These are phyloP conservation scores for Royoungia palumana DNA, from an alignment of 768 basidiomycete genomes.

Conservation along the genomic window DNA sequence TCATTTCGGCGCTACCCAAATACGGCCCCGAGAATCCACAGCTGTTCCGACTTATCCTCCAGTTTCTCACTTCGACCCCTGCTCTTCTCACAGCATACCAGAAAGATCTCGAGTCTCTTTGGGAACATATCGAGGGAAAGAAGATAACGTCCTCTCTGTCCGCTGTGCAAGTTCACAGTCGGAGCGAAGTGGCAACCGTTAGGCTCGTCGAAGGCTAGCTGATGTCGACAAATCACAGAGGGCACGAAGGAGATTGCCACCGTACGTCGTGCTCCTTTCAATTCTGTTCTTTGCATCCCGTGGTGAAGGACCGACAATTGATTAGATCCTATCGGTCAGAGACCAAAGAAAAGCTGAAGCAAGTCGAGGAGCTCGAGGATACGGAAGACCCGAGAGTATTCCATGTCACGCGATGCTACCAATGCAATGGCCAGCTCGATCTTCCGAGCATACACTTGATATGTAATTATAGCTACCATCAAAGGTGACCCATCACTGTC, in stretches of 20 bases:
- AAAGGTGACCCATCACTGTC: conserved; percentile 52
- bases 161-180: conserved; percentile 82
- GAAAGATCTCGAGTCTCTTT: conserved; percentile 62
- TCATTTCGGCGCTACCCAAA: conserved; percentile 66
- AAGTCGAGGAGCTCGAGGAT: conserved; percentile 79
- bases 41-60: conserved; percentile 82
- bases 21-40: conserved; percentile 74
- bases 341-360: conserved; percentile 73
- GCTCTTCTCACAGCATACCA: conserved; percentile 70
- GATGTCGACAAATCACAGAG: conserved; percentile 68
- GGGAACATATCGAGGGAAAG: conserved; percentile 78
- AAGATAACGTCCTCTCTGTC: conserved; percentile 86
- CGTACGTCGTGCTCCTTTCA: conserved; percentile 43
- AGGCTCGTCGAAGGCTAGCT: conserved; percentile 93
- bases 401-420: conserved; percentile 90
- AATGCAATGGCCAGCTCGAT: conserved; percentile 86
- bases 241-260: conserved; percentile 75
- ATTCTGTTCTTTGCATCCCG: not conserved
- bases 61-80: conserved; percentile 83
- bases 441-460: conserved; percentile 95
- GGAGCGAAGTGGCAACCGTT: conserved; percentile 88
- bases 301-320: conserved; percentile 72
- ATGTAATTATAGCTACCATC: conserved; percentile 97
- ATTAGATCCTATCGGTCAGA: conserved; percentile 88
- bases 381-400: conserved; percentile 80